Base-by-base conservation (phyloP, 192 early-diverging fungal genomes). In the Coemansia sp. region DNA sequence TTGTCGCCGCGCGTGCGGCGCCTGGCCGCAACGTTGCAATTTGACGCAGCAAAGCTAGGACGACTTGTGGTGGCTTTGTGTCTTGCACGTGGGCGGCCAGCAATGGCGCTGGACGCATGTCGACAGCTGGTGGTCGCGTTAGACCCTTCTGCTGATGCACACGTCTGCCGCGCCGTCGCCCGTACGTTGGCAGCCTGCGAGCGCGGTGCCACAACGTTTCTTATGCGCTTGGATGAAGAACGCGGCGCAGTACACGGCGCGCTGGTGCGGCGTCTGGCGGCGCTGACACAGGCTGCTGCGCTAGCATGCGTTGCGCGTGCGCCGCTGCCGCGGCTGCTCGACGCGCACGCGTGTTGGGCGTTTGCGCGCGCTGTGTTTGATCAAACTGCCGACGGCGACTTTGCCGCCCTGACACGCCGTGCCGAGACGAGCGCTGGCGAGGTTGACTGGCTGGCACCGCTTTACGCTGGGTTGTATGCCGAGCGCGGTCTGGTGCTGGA, bases 401-500 rank as follows among this genome's bases (percentile, higher is more conserved):
- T 71, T 77, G 75, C 80, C 5, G 31, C 57, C 5, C 61, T 82
- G 55, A 77, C 80, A 46, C 56, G 61, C 0, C 6, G 19, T 9
- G 19, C 33, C 2, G 42, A 65, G 6, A 33, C 54, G 5, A 55
- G 22, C 21, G 39, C 55, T 5, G n/a, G 59, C 77, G 23, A 62
- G 53, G 20, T 14, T 14, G 39, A 46, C 11, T 82, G 80, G 80
- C 62, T 77, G 14, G 31, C 36, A 17, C 57, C 67, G 21, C 72
- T 90, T 10, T 90, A 88, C 57, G 19, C 63, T 17, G 83, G 82
- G 59, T 24, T 73, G 10, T 90, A 85, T 63, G 57, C 68, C 6
- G 89, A 89, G 65, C 83, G 72, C 10, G 85, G 85, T 2, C 74
- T 90, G 4, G 88, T 91, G 8, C 74, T 91, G 21, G 84, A 86